phyloP scores from a whole-genome alignment of 768 basidiomycete species.

The Pleurotus djamor region DNA sequence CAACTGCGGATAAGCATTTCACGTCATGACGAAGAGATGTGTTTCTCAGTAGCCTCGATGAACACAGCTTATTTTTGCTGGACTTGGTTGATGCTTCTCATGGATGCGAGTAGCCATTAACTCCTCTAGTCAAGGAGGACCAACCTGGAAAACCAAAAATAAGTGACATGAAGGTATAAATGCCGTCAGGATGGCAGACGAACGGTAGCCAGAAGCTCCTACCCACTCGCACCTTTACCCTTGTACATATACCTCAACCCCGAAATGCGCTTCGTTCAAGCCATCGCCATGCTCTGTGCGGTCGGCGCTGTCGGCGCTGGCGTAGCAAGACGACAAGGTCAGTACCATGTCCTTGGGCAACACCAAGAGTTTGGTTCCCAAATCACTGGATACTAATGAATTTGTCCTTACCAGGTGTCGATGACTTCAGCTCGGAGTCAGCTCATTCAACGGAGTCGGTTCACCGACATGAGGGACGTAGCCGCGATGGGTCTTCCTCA shows the following conservation, averaged over 20 bases:
- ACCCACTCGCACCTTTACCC: not conserved
- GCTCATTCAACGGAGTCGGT: not conserved
- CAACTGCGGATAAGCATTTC: not conserved
- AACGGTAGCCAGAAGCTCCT: not conserved
- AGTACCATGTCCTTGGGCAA: not conserved
- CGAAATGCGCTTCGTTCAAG: not conserved
- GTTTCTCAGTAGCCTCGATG: not conserved
- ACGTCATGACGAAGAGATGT: not conserved
- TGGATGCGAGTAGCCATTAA: not conserved
- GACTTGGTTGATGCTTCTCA: not conserved
- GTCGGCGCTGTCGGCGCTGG: not conserved
- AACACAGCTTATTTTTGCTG: constrained; percentile 1
- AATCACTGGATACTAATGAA: not conserved
- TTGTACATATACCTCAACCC: not conserved
- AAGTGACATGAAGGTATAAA: constrained; percentile 4
- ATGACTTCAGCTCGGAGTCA: constrained; percentile 2
- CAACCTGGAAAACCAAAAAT: not conserved
- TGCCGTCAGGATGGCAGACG: not conserved
- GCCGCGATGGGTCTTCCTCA: not conserved
- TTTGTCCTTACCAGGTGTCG: not conserved
- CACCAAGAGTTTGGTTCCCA: constrained; percentile 1
- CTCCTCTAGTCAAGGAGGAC: not conserved
- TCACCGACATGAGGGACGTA: not conserved
- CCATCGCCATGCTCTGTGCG: not conserved
- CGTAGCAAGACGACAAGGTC: constrained; percentile 4